Conservation (phyloP, 805 yeast species). For the Candida rishiriensis region DNA sequence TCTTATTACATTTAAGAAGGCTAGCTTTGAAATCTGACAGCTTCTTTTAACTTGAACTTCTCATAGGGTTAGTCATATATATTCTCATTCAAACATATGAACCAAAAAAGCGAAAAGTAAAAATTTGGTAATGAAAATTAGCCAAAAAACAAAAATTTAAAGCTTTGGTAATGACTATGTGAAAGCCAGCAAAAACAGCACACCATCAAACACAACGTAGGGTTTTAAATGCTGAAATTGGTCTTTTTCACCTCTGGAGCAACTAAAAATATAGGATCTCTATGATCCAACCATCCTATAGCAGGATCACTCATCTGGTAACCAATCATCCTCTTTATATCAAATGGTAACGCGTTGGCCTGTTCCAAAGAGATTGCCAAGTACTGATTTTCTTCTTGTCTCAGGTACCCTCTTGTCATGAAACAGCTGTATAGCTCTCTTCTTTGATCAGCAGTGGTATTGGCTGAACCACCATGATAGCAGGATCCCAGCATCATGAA, state of each 20-base stretch:
- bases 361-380: conserved; percentile 15
- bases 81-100: no score
- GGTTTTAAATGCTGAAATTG: conserved; percentile 5
- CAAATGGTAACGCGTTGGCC: conserved; percentile 10
- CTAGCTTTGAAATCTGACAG: no score
- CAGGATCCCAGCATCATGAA: conserved; percentile 23
- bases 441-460: conserved; percentile 20
- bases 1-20: no score
- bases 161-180: no score
- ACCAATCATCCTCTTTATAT: conserved; percentile 10
- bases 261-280: conserved; percentile 12
- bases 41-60: no score
- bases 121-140: no score
- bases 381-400: conserved; percentile 26
- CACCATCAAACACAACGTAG: no score
- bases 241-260: conserved; percentile 8
- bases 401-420: conserved; percentile 18
- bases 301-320: conserved; percentile 17
- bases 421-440: conserved; percentile 19
- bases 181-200: no score
- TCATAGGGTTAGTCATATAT: no score
- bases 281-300: conserved; percentile 15
- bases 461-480: conserved; percentile 26
- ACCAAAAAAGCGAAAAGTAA: no score
- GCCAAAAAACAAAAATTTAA: no score